Base-by-base conservation (phyloP, 2,329 filamentous ascomycete genomes). In the Colletotrichum karsti region DNA sequence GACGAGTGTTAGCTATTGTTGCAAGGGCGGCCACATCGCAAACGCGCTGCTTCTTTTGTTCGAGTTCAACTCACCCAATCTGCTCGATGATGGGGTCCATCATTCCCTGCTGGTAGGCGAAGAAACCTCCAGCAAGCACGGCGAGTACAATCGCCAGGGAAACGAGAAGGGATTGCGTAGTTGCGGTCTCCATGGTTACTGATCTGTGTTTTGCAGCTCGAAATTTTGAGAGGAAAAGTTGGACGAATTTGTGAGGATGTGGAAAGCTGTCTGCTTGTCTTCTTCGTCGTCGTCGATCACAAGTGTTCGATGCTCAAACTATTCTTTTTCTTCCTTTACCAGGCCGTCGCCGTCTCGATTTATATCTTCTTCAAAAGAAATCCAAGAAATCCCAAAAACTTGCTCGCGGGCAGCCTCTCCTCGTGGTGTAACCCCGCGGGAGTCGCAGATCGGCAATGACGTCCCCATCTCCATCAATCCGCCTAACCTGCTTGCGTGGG, bases 1-100 rank as follows among this genome's bases (percentile, higher is more conserved):
- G 9, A 56, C 20, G 9, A 48, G 20, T 24, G 30, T 68, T 15
- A 69, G 54, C 35, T 5, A 5, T 12, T 39, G 41, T 24, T 54
- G 24, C 13, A 4, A 44, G 9, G 56, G 12, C 9, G 39, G 13
- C 39, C 10, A 9, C 18, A 22, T 15, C 10, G 7, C n/a, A n/a
- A n/a, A n/a, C n/a, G n/a, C n/a, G n/a, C n/a, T n/a, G n/a, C n/a
- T n/a, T n/a, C n/a, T n/a, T n/a, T n/a, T n/a, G n/a, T n/a, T n/a
- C n/a, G n/a, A n/a, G n/a, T n/a, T n/a, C n/a, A 30, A 65, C 66
- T 60, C 28, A 69, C 66, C 76, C 77, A 48, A 82, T 59, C 66
- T 78, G 72, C 64, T 81, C 78, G 57, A 82, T 79, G 24, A 79
- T 63, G 2, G 79, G 77, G 65, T 82, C 78, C 50, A 80, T 70